Evolutionary conservation across 805 yeast genomes (phyloP).

Genomic region (Saccharomycopsis fibuligera): DNA sequence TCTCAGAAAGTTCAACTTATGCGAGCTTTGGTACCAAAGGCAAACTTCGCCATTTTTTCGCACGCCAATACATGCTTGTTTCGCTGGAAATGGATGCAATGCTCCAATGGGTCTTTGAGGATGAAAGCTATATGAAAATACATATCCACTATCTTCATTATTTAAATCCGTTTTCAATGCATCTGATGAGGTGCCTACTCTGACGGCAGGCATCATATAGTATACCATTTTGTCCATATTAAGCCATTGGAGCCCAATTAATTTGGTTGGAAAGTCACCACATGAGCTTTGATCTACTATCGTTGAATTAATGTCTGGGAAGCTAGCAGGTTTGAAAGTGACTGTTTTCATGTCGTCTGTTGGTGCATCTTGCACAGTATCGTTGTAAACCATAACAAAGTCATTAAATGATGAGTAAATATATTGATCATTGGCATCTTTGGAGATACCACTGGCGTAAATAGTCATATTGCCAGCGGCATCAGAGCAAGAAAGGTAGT

Average conservation of each 20-base stretch:
- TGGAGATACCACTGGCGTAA: constrained; percentile 42
- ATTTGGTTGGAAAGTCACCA: constrained; percentile 19
- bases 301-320: background rate
- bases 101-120: constrained; percentile 57
- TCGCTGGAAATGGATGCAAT: constrained; percentile 59
- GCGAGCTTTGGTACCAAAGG: constrained; percentile 60
- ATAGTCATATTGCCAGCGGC: constrained; percentile 59
- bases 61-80: constrained; percentile 65
- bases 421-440: constrained; percentile 23
- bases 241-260: constrained; percentile 64
- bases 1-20: constrained; percentile 50
- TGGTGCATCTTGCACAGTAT: constrained; percentile 23
- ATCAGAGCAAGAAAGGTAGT: constrained; percentile 79
- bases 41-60: constrained; percentile 56
- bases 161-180: constrained; percentile 8
- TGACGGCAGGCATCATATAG: constrained; percentile 51
- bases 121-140: constrained; percentile 49
- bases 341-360: constrained; percentile 1
- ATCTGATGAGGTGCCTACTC: constrained; percentile 25
- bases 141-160: constrained; percentile 26
- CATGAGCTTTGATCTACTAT: background rate
- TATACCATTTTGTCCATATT: constrained; percentile 63
- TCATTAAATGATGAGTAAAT: constrained; percentile 24
- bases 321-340: background rate
- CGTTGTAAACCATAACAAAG: constrained; percentile 31